Base-by-base conservation (phyloP, 495 filamentous ascomycete species). In the Trypethelium eluteriae region DNA sequence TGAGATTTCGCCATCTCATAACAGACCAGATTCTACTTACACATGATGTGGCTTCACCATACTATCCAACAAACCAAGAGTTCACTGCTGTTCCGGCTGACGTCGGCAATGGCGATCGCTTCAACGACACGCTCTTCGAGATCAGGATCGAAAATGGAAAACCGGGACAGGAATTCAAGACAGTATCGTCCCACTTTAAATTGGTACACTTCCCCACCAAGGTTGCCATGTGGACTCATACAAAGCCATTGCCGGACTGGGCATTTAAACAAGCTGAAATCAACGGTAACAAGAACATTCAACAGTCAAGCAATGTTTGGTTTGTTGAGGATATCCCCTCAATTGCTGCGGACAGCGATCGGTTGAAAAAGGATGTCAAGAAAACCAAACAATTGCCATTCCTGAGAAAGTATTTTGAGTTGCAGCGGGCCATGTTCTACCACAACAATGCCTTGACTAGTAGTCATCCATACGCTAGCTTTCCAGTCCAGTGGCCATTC, bases 1-100 rank as follows among this genome's bases (percentile, higher is more conserved):
- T 98, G 61, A 88, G 92, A 76, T 87, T 98, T 35, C 87, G 89
- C 68, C 94, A 98, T 74, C 70, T 96, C 39, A 86, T 89, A 41
- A 98, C 95, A 0, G 85, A 96, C 74, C 89, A 86, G n/a, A 81
- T 89, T 69, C 87, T 98, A 39, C 77, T 98, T 61, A 91, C 91
- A n/a, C 94, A 98, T 74, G 94, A 98, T 75, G 94, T 98, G 61
- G 94, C 94, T n/a, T 98, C 95, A 56, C 94, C 94, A 14, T 95
- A 88, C 79, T 96, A 86, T 77, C 94, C 94, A 2, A 98, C 94
- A 57, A 98, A 98, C 80, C 94, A 98, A 77, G 94, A 98, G 75
- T 98, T 98, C 73, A 98, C 94, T 34, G 92, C 92, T 3, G 86
- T 96, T 18, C 75, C 85, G 1, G 70, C 84, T 4, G 89, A 89